Evolutionary conservation across 441 rosid species (phyloP).

Genomic region (Jatropha multifida): DNA sequence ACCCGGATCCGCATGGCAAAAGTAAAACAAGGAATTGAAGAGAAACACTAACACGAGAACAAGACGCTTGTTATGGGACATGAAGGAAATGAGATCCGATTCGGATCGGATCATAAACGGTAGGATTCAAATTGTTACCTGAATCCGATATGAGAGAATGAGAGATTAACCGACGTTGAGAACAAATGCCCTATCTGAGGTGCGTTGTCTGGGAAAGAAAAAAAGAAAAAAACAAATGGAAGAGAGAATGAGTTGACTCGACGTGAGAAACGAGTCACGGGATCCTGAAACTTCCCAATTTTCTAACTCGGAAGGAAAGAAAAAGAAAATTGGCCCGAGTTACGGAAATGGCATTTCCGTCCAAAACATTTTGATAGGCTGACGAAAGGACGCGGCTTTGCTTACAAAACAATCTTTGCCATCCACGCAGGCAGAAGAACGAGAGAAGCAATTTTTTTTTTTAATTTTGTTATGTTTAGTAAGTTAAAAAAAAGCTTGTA

Average conservation of each 20-base stretch:
- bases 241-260: constrained; percentile 16
- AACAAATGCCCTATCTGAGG: not conserved
- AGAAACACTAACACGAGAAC: constrained; percentile 33
- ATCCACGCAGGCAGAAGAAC: too few relatives aligned
- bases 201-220: not conserved
- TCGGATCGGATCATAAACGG: constrained; percentile 27
- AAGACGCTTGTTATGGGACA: constrained; percentile 41
- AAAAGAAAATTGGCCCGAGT: not conserved
- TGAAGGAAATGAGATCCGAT: constrained; percentile 34
- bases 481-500: too few relatives aligned
- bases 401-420: too few relatives aligned
- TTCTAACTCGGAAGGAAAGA: not conserved
- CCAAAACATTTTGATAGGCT: not conserved
- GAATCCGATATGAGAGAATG: not conserved
- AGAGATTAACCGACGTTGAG: not conserved
- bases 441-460: too few relatives aligned
- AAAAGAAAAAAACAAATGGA: too few relatives aligned
- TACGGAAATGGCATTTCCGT: constrained; percentile 2
- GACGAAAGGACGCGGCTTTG: not conserved
- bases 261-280: constrained; percentile 7
- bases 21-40: constrained; percentile 28
- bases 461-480: too few relatives aligned
- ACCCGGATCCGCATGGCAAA: constrained; percentile 47
- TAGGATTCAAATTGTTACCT: not conserved
- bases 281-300: not conserved